A percentile compares a stretch with the other conserved stretches of the same genome.
Conservation (phyloP, 306 rosid species). For the Dicorynia guianensis region DNA sequence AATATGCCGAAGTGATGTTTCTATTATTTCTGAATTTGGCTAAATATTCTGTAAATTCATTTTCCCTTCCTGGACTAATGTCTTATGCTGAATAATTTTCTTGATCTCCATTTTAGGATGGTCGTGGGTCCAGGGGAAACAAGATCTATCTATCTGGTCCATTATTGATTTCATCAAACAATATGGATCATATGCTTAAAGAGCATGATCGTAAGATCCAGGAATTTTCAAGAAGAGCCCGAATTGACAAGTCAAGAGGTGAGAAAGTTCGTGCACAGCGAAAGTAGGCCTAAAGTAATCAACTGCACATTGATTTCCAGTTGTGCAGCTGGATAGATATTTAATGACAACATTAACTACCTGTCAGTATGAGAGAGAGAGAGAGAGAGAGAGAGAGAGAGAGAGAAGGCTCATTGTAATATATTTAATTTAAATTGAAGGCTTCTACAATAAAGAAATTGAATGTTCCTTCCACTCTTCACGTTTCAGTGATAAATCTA, state of each 20-base stretch:
- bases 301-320: slow-evolving; percentile 12
- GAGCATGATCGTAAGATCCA: slow-evolving; percentile 79
- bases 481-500: slow-evolving; percentile 2
- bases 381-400: neutral
- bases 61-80: neutral
- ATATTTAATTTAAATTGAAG: slow-evolving; percentile 29
- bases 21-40: neutral
- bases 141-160: slow-evolving; percentile 86
- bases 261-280: slow-evolving; percentile 35
- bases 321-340: slow-evolving; percentile 25
- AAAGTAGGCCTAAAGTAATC: slow-evolving; percentile 33
- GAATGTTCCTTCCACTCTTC: slow-evolving; percentile 20
- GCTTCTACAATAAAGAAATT: slow-evolving; percentile 29
- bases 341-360: slow-evolving; percentile 22
- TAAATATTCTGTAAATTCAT: slow-evolving; percentile 13
- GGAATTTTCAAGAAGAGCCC: slow-evolving; percentile 72
- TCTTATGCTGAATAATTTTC: slow-evolving; percentile 6
- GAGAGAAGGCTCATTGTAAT: slow-evolving; percentile 28
- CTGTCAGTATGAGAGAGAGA: slow-evolving; percentile 10
- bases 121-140: slow-evolving; percentile 54
- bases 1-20: slow-evolving; percentile 16
- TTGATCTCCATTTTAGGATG: slow-evolving; percentile 54
- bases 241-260: slow-evolving; percentile 50
- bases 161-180: slow-evolving; percentile 70
- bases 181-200: slow-evolving; percentile 77